phyloP scores from a whole-genome alignment of 1,284 basidiomycete genomes.

The Trametes sp. region DNA sequence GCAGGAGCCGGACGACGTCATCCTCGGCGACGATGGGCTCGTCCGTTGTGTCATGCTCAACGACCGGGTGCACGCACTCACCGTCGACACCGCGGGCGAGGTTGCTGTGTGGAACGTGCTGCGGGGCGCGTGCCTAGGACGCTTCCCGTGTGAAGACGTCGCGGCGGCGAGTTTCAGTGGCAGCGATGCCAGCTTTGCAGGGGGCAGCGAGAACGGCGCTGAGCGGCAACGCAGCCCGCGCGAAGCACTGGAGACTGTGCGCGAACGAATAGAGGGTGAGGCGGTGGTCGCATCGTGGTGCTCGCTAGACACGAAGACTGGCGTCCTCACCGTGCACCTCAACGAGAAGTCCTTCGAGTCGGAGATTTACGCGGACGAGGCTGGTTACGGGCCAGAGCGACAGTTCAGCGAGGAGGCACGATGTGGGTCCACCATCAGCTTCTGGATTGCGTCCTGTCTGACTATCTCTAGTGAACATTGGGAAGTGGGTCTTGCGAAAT shows the following conservation, averaged over 20 bases:
- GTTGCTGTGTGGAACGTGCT: constrained; percentile 95
- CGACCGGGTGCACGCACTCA: constrained; percentile 91
- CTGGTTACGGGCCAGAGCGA: constrained; percentile 65
- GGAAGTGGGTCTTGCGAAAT: constrained; percentile 82
- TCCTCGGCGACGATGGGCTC: constrained; percentile 84
- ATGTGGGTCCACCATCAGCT: constrained; percentile 56
- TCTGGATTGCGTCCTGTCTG: background rate
- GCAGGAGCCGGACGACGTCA: constrained; percentile 70
- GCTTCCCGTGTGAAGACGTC: constrained; percentile 73
- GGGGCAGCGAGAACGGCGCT: constrained; percentile 41
- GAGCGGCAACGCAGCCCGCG: constrained; percentile 64
- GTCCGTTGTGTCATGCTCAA: constrained; percentile 87
- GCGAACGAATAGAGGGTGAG: constrained; percentile 92
- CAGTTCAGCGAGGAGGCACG: constrained; percentile 80
- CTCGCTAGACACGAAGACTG: constrained; percentile 88
- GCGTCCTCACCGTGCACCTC: constrained; percentile 88
- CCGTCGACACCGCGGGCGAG: constrained; percentile 87
- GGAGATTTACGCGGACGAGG: constrained; percentile 95
- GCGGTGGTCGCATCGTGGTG: constrained; percentile 89
- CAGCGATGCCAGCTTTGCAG: constrained; percentile 37
- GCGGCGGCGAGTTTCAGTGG: constrained; percentile 51
- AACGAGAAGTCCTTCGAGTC: constrained; percentile 92
- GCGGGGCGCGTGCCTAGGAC: constrained; percentile 79
- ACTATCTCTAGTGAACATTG: constrained; percentile 69
- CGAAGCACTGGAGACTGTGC: constrained; percentile 88